Percentiles rank a stretch among this genome's conserved stretches.
These are phyloP conservation scores for Talinum fruticosum DNA, from an alignment of 148 eudicot species.

Conservation along the genomic window DNA sequence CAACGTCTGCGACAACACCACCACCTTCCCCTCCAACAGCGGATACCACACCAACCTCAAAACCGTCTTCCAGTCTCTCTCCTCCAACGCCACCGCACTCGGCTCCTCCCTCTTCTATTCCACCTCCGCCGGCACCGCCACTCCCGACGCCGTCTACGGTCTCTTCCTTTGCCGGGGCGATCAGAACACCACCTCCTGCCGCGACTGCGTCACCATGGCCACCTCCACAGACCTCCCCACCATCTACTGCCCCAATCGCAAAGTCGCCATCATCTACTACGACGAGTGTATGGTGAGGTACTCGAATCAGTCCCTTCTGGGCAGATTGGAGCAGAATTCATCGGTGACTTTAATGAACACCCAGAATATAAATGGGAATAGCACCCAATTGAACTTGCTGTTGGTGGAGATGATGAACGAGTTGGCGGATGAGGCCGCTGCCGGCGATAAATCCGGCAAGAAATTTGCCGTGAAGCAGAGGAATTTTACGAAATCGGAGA, in stretches of 20 bases:
- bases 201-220: slow-evolving; percentile 24
- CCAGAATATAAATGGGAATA: slow-evolving; percentile 3
- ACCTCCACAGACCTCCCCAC: slow-evolving; percentile 16
- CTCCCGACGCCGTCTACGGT: slow-evolving; percentile 24
- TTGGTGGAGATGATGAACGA: neutral
- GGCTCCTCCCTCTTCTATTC: slow-evolving; percentile 35
- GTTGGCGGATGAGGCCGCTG: slow-evolving; percentile 11
- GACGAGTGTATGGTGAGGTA: slow-evolving; percentile 40
- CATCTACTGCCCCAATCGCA: slow-evolving; percentile 24
- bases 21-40: slow-evolving; percentile 31
- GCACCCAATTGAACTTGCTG: slow-evolving; percentile 12
- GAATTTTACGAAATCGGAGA: neutral
- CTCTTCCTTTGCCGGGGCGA: slow-evolving; percentile 39
- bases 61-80: slow-evolving; percentile 36
- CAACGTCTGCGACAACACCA: slow-evolving; percentile 8
- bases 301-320: slow-evolving; percentile 25
- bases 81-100: slow-evolving; percentile 26
- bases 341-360: neutral
- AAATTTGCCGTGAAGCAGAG: slow-evolving; percentile 22
- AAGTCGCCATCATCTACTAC: slow-evolving; percentile 27
- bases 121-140: slow-evolving; percentile 20
- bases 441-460: slow-evolving; percentile 1
- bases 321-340: neutral
- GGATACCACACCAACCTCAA: slow-evolving; percentile 41
- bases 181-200: slow-evolving; percentile 20